Percentiles rank a stretch among this genome's conserved stretches.
Evolutionary conservation across 495 filamentous ascomycete genomes (phyloP).

Genomic region (Tuber brumale): DNA sequence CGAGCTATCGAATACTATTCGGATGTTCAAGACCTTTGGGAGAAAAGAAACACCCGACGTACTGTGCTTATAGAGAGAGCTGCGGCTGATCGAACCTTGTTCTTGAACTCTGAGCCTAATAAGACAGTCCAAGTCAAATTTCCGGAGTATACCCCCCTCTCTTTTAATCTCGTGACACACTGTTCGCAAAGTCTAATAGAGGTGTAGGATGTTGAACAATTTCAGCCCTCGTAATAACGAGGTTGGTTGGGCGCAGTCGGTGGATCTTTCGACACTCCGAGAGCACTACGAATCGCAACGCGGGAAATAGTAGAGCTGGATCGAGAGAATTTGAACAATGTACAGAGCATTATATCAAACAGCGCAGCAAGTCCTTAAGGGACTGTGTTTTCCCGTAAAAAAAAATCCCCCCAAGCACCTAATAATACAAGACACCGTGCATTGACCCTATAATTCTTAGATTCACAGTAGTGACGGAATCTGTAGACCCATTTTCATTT

Average conservation of each 20-base stretch:
- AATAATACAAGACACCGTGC: constrained; percentile 6
- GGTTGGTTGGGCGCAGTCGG: constrained; percentile 29
- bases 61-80: constrained; percentile 63
- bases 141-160: constrained; percentile 57
- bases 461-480: not conserved
- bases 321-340: constrained; percentile 9
- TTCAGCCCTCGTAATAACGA: constrained; percentile 34
- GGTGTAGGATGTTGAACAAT: constrained; percentile 28
- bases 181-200: constrained; percentile 8
- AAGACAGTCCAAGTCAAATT: constrained; percentile 53
- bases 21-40: constrained; percentile 49
- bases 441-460: not conserved
- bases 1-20: constrained; percentile 54
- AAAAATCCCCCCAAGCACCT: not conserved
- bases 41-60: constrained; percentile 57
- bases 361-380: constrained; percentile 7
- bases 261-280: constrained; percentile 22
- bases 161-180: not conserved
- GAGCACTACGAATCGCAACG: constrained; percentile 26
- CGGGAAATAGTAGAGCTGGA: constrained; percentile 12
- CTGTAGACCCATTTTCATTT: constrained; percentile 5
- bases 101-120: constrained; percentile 50
- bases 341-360: constrained; percentile 10
- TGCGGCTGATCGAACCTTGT: constrained; percentile 60
- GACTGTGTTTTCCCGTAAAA: constrained; percentile 2